Base-by-base conservation (phyloP, 2,329 filamentous ascomycete species). In the Trichoderma koningiopsis region DNA sequence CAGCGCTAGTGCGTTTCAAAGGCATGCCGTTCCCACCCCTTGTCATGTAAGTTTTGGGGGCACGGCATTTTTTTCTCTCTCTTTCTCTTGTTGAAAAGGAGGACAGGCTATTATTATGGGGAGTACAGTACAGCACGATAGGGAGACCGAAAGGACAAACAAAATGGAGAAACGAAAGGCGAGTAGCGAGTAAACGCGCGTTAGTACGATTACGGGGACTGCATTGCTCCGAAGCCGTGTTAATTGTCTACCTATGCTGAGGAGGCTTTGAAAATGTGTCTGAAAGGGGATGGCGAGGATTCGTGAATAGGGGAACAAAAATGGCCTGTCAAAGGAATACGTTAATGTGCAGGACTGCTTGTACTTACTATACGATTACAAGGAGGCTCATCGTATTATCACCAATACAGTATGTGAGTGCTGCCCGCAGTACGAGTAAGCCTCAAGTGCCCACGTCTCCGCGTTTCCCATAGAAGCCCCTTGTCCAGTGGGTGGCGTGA, bases 1-100 rank as follows among this genome's bases (percentile, higher is more conserved):
- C 43, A 69, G 60, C 59, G 60, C 53, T 69, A 64, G 67, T 53
- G 68, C 61, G 68, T 69, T 69, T 69, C 68, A 68, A 22, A 65
- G 53, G 53, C 37, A 63, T 52, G 67, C 24, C 29, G 61, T 43
- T 24, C 68, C 68, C 40, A 43, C 59, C 61, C 33, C 14, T 24
- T 22, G 31, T 47, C 56, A 37, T 49, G 47, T 24, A 49, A 49
- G 47, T 49, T 52, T 24, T 31, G 59, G 64, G 64, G 64, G 64
- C 22, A 66, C 37, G 40, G 27, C 47, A 13, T 4, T 49, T 49
- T 49, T 49, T 24, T 49, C 10, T 22, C 8, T 11, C 5, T 49
- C 10, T 19, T 40, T 19, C 37, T 40, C 14, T 19, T 43, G 8
- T 22, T 22, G 47, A 49, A 49, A 24, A 49, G 52, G 52, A 55